Conservation (phyloP, 2,329 filamentous ascomycete species). For the Penicillium paneum region DNA sequence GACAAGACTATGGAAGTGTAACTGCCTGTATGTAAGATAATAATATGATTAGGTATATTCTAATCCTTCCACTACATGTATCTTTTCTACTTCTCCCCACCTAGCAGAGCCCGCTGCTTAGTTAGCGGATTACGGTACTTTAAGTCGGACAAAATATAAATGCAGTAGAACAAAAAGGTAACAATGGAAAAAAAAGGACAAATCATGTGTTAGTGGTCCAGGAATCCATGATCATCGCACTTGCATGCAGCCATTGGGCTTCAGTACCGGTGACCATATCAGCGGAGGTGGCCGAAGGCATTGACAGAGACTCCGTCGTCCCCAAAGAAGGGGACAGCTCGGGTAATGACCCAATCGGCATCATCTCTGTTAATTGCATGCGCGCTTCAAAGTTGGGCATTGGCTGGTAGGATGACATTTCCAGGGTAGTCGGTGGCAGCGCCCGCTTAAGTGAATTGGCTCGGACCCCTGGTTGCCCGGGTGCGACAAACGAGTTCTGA, state of each 20-base stretch:
- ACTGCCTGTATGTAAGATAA: too few relatives aligned
- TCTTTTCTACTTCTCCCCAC: neutral
- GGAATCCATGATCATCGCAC: neutral
- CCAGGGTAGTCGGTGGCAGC: neutral
- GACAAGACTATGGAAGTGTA: too few relatives aligned
- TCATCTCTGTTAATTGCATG: neutral
- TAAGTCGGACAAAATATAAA: neutral
- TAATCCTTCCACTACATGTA: neutral
- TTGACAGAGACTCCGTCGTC: neutral
- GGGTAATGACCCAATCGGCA: neutral
- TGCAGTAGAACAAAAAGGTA: neutral
- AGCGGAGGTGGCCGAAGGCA: neutral
- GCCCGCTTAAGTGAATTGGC: neutral
- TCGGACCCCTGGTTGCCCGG: neutral
- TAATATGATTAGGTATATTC: too few relatives aligned
- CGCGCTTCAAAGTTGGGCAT: neutral
- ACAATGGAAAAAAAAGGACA: neutral
- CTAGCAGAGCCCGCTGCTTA: neutral
- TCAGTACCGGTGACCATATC: neutral
- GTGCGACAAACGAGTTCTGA: too few relatives aligned
- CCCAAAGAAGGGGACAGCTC: neutral
- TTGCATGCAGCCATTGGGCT: neutral
- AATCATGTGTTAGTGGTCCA: neutral
- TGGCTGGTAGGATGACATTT: neutral
- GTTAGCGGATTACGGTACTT: neutral